Evolutionary conservation across 352 stramenopile genomes (phyloP), one percentile per base, ranked within the genome.

Genomic region (Pythium dissimile): DNA sequence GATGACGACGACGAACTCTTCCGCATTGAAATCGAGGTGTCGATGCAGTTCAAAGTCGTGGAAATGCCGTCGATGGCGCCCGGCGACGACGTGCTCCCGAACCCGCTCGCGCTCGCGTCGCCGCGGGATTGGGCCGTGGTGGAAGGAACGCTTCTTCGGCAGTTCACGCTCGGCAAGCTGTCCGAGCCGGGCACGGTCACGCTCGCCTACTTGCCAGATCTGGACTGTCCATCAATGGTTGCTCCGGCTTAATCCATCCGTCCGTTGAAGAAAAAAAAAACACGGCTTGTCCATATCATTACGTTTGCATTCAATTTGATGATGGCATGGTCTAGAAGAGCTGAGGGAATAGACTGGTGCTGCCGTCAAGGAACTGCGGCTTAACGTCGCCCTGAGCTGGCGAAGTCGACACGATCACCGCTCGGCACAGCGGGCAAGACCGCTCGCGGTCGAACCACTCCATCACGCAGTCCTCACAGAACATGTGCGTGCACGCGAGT

Each of bases 391-490:
- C 49, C 6, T 62, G 32, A 13, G 31, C 18, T 21, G 46, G 53
- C 8, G 32, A 35, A 26, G 37, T 45, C 34, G 66, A 57, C 42
- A 65, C 34, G 18, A 93, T 77, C 24, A 57, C 76, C 5, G 83
- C 79, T 54, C 83, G 79, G 13, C 83, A 93, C 8, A 93, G 67
- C 11, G 83, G 83, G 24, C 83, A 93, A 3, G 78, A 89, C n/a
- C 80, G 78, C 61, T 93, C 83, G 49, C 85, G 80, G 32, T 93
- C 80, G 54, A 93, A 88, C 83, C 83, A 93, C 44, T 93, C 83
- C 23, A 73, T 81, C 41, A 93, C 80, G 53, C 83, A 93, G 35
- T 91, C 83, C 62, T 93, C 83, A 53, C 83, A 93, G 55, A 93
- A 93, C 72, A 93, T 82, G 64, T 93, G 83, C 35, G 78, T 72